Conservation (phyloP, 2,329 filamentous ascomycete genomes). For the Setomelanomma holmii region DNA sequence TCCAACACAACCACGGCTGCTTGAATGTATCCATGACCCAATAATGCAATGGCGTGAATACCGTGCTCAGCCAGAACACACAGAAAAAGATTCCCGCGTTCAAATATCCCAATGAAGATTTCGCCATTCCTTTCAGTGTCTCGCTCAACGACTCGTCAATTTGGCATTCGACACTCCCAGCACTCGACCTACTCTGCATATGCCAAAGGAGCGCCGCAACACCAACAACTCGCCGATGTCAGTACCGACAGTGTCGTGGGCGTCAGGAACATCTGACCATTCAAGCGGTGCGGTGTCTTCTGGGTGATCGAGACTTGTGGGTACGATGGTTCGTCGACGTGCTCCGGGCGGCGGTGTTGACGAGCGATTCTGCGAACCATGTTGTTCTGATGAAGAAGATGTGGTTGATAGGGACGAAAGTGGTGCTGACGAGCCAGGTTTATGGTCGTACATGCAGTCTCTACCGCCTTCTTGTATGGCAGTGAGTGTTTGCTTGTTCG, state of each 20-base stretch:
- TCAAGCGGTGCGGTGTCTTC: background rate
- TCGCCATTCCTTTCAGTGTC: background rate
- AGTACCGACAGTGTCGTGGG: background rate
- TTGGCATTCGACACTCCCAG: constrained; percentile 7
- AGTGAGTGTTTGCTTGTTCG: background rate
- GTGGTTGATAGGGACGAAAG: background rate
- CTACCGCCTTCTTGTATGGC: too few species aligned
- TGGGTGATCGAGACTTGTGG: background rate
- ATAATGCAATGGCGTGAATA: background rate
- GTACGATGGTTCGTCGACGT: background rate
- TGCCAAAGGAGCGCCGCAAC: constrained; percentile 5
- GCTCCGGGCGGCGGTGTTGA: background rate
- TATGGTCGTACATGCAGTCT: background rate
- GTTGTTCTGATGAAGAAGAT: background rate
- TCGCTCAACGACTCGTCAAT: background rate
- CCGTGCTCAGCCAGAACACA: background rate
- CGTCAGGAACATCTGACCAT: background rate
- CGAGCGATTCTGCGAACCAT: background rate
- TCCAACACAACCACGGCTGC: background rate
- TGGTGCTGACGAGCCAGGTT: too few species aligned
- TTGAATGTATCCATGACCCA: background rate
- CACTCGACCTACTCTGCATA: background rate
- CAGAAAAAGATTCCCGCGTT: background rate
- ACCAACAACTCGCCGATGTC: constrained; percentile 9
- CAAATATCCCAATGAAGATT: background rate